Evolutionary conservation across 176 grass and related monocot genomes (phyloP), one percentile per base, ranked within the genome.

Genomic region (Aegilops sharonensis): DNA sequence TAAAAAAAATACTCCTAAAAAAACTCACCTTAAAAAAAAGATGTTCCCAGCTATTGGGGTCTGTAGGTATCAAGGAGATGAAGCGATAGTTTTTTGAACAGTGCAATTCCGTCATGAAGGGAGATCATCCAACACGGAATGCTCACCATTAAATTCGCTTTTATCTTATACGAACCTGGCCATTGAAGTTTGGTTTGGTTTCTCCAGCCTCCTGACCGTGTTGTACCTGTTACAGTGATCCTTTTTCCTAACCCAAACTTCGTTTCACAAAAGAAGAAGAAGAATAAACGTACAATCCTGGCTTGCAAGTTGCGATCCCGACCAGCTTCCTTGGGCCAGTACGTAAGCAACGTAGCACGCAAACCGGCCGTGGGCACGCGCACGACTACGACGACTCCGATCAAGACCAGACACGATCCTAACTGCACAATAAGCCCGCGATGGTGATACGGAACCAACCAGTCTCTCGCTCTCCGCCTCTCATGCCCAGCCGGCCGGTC

Each of bases 361-460:
- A 62, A 23, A 57, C 54, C 54, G 18, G 15, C 18, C 54, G 18
- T 57, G 17, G 54, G 54, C 54, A 57, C 54, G 54, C 54, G 21
- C 54, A 57, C 6, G 18, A 52, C 48, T 15, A 15, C 13, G 48
- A 17, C 50, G 13, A 18, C 54, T 18, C 18, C 54, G 54, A 57
- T 57, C 15, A 57, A 57, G 54, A 6, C 54, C 6, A 57, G 59
- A 62, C 70, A 25, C 39, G 23, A 4, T 25, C 20, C 20, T 50
- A 80, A 73, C 67, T 8, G 54, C 77, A n/a, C 54, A 64, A 75
- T 68, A 66, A 75, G 15, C 17, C 21, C 2, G 43, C 2, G 86
- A 87, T 25, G 23, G 59, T 11, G 85, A 82, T 15, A 21, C 60
- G 11, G 11, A 77, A 82, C 86, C 71, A 31, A 57, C 24, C 67